Base-by-base conservation (phyloP, 805 yeast genomes). In the Yamadazyma sp. region DNA sequence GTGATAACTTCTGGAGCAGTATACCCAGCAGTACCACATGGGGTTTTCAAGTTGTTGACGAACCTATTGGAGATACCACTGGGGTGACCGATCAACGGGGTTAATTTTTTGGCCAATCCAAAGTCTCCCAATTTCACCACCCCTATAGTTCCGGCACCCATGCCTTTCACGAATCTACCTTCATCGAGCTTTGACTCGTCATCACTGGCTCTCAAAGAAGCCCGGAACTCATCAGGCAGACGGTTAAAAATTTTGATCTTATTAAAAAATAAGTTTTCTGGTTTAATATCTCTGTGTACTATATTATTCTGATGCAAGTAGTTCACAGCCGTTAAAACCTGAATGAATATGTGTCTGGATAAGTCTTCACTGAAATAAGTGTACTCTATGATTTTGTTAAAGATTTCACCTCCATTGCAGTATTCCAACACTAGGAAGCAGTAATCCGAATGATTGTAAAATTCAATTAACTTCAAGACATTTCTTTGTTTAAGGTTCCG, bases 281-380 rank as follows among this genome's bases (percentile, higher is more conserved):
- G 95, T 59, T 84, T 84, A 52, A 84, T 84, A 56, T 84, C 95
- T 28, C 95, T 65, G 57, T 84, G 95, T 16, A 84, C 95, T 11
- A 80, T 73, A 44, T 77, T 82, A 38, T 81, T 81, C 29, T 57
- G 55, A 53, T 84, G 95, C 33, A 85, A 62, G 55, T 83, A 80
- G 31, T 82, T 74, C 15, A 84, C 73, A 1, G 91, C 82, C 32
- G 74, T 67, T 3, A 86, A 83, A 22, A 85, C 80, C 55, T 84
- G 95, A 28, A 72, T 53, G 44, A 85, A 83, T 5, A 84, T 78
- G 59, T 84, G 91, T 16, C 88, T 69, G 13, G 88, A 68, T 44
- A 84, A 67, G 41, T 80, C 79, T 57, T 84, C 95, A 35, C 81
- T 71, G 57, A 84, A 82, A 56, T 84, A 84, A 0, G 95, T 85